These are phyloP conservation scores for Agaricus blazei DNA, from an alignment of 768 basidiomycete species.

Conservation along the genomic window DNA sequence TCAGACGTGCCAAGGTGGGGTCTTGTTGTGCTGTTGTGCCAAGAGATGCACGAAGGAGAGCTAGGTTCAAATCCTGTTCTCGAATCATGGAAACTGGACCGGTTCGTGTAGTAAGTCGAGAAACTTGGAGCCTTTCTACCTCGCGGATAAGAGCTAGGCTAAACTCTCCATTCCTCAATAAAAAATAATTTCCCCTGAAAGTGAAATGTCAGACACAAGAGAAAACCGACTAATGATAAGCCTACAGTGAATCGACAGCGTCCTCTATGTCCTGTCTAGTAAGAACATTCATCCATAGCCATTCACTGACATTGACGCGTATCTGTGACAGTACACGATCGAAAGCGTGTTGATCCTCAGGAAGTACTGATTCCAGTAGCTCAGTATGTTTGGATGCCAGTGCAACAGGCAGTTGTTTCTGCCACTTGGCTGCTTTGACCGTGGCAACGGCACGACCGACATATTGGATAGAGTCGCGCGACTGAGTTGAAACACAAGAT, in stretches of 20 bases:
- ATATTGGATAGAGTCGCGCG: slow-evolving; percentile 79
- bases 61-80: slow-evolving; percentile 86
- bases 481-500: slow-evolving; percentile 64
- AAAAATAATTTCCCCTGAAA: slow-evolving; percentile 80
- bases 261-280: slow-evolving; percentile 80
- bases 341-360: slow-evolving; percentile 73
- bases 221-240: not conserved
- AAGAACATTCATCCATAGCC: slow-evolving; percentile 89
- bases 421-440: slow-evolving; percentile 74
- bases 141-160: slow-evolving; percentile 79
- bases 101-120: slow-evolving; percentile 64
- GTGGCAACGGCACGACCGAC: slow-evolving; percentile 85
- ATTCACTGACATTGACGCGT: slow-evolving; percentile 81
- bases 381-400: slow-evolving; percentile 62
- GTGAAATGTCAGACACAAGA: not conserved
- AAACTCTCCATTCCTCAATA: slow-evolving; percentile 86
- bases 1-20: slow-evolving; percentile 64
- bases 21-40: slow-evolving; percentile 89
- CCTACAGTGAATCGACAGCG: slow-evolving; percentile 81
- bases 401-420: slow-evolving; percentile 67
- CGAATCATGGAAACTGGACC: slow-evolving; percentile 73
- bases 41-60: slow-evolving; percentile 80
- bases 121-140: slow-evolving; percentile 77
- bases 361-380: slow-evolving; percentile 61
- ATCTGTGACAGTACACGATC: slow-evolving; percentile 72